phyloP scores from a whole-genome alignment of 345 rosid species.

The Lumnitzera littorea region DNA sequence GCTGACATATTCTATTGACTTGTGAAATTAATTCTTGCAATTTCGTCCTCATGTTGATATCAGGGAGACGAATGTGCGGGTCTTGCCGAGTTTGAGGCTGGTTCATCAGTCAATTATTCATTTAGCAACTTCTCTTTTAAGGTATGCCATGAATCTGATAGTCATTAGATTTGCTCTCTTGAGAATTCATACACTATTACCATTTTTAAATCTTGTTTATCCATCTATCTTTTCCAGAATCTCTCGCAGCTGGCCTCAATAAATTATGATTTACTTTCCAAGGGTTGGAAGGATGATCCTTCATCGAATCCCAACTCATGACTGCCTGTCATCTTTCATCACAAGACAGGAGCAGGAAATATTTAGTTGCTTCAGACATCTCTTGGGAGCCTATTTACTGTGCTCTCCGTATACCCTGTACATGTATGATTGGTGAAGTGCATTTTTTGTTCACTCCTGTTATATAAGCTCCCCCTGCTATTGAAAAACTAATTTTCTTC shows the following conservation, averaged over 20 bases:
- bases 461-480: too few relatives aligned
- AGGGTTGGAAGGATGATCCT: constrained; percentile 89
- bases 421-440: constrained; percentile 38
- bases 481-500: too few relatives aligned
- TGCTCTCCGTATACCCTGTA: constrained; percentile 54
- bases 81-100: constrained; percentile 65
- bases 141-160: constrained; percentile 35
- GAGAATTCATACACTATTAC: neutral
- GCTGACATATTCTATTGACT: neutral
- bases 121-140: constrained; percentile 98
- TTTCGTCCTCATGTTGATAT: constrained; percentile 7
- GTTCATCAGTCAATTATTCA: constrained; percentile 71
- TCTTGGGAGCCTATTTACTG: constrained; percentile 13
- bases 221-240: constrained; percentile 38
- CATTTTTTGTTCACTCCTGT: too few relatives aligned
- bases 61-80: constrained; percentile 87
- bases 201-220: neutral
- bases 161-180: neutral
- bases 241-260: constrained; percentile 96
- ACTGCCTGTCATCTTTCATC: constrained; percentile 9
- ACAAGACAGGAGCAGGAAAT: constrained; percentile 9
- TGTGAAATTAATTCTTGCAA: constrained; percentile 5
- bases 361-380: constrained; percentile 13
- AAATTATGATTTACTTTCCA: constrained; percentile 94
- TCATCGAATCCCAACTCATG: constrained; percentile 39